These are phyloP conservation scores for Diaporthe sp. DNA, from an alignment of 2,329 filamentous ascomycete genomes.

Conservation along the genomic window DNA sequence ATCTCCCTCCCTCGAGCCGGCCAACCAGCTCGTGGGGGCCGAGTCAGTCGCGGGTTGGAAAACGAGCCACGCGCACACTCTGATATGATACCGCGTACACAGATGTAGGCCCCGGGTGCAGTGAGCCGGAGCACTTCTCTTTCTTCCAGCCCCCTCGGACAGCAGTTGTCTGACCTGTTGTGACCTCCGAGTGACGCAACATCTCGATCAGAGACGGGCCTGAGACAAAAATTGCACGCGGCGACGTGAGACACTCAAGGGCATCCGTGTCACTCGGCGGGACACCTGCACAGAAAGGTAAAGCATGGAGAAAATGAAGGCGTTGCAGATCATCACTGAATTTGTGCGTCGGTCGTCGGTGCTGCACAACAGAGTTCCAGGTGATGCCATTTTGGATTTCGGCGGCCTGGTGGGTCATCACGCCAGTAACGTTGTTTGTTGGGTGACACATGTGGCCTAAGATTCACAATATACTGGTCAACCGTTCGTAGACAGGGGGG, in stretches of 20 bases:
- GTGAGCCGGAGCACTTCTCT: not conserved
- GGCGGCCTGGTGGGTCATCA: not conserved
- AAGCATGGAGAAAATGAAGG: not conserved
- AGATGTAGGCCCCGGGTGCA: conserved; percentile 2
- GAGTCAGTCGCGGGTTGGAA: not conserved
- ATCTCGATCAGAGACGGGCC: not conserved
- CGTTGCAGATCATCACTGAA: not conserved
- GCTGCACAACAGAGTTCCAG: too few relatives aligned
- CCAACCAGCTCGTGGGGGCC: conserved; percentile 5
- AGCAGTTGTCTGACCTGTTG: not conserved
- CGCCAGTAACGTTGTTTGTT: not conserved
- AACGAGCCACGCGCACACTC: not conserved
- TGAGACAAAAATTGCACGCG: not conserved
- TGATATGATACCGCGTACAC: not conserved
- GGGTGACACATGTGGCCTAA: not conserved
- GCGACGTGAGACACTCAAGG: not conserved
- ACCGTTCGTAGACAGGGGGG: not conserved
- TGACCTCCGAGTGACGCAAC: not conserved
- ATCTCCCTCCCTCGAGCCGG: not conserved
- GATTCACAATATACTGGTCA: not conserved
- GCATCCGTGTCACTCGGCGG: not conserved
- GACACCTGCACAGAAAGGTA: too few relatives aligned
- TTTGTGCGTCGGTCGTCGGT: not conserved
- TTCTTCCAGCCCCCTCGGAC: not conserved
- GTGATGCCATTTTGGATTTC: not conserved